Percentiles rank a stretch among this genome's conserved stretches.
Evolutionary conservation across 257 asterid genomes (phyloP).

Genomic region (Fraxinus americana): DNA sequence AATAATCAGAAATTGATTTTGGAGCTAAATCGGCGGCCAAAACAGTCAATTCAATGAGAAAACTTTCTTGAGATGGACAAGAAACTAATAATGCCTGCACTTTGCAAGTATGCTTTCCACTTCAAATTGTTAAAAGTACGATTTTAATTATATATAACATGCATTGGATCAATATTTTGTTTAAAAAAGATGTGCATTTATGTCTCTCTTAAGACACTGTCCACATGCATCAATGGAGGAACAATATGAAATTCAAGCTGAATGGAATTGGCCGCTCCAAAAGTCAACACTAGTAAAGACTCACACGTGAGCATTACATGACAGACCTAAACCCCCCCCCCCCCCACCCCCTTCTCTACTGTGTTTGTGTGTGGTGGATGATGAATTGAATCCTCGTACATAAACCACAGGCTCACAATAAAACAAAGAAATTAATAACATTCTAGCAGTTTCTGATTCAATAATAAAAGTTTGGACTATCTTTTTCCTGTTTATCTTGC

Average conservation of each 20-base stretch:
- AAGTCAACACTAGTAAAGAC: conserved; percentile 31
- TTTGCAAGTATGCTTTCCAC: not conserved
- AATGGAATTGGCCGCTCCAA: not conserved
- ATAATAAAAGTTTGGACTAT: conserved; percentile 41
- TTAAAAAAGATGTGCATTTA: not conserved
- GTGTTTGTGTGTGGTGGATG: not conserved
- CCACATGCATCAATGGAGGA: conserved; percentile 21
- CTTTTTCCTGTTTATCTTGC: conserved; percentile 60
- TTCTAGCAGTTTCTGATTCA: conserved; percentile 31
- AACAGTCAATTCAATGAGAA: conserved; percentile 21
- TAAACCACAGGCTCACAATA: conserved; percentile 15
- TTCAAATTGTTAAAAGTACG: not conserved
- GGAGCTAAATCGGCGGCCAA: not conserved
- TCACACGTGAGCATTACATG: conserved; percentile 28
- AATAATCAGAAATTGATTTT: not conserved
- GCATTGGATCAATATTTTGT: conserved; percentile 2
- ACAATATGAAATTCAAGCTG: conserved; percentile 11
- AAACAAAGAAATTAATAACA: conserved; percentile 14
- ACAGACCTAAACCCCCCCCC: not conserved
- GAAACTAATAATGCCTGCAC: conserved; percentile 15
- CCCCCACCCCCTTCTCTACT: not conserved
- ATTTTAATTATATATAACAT: not conserved
- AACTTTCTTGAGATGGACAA: conserved; percentile 28
- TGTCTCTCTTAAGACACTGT: conserved; percentile 14
- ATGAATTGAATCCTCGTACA: conserved; percentile 48